phyloP scores from a whole-genome alignment of 2,329 filamentous ascomycete genomes.

The Gremmenia infestans region DNA sequence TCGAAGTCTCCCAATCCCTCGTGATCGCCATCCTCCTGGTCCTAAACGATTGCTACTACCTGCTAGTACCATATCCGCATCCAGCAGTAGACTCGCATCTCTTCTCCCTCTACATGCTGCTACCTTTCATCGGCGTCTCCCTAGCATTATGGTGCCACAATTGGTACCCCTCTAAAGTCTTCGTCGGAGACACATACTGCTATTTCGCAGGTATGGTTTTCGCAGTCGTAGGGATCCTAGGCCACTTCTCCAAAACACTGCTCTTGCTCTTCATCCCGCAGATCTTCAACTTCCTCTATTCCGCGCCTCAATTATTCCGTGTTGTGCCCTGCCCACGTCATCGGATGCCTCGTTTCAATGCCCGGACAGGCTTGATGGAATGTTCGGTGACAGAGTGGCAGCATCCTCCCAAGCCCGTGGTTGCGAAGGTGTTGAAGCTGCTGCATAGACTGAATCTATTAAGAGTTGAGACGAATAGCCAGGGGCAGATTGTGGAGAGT shows the following conservation, averaged over 20 bases:
- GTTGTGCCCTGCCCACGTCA: slow-evolving; percentile 90
- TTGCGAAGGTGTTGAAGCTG: slow-evolving; percentile 61
- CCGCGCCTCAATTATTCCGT: slow-evolving; percentile 83
- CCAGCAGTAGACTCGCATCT: slow-evolving; percentile 93
- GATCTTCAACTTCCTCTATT: slow-evolving; percentile 95
- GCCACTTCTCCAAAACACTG: slow-evolving; percentile 96
- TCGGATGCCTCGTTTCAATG: slow-evolving; percentile 83
- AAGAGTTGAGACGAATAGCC: slow-evolving; percentile 59
- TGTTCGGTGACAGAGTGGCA: slow-evolving; percentile 77
- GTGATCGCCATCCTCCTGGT: slow-evolving; percentile 81
- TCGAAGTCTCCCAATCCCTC: slow-evolving; percentile 91
- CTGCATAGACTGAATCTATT: slow-evolving; percentile 66
- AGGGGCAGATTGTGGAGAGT: slow-evolving; percentile 70
- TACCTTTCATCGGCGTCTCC: slow-evolving; percentile 92
- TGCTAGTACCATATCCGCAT: slow-evolving; percentile 78
- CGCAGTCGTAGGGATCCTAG: slow-evolving; percentile 91
- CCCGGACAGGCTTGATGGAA: slow-evolving; percentile 77
- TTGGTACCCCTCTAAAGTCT: slow-evolving; percentile 91
- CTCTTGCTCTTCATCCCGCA: slow-evolving; percentile 87
- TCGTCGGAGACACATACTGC: slow-evolving; percentile 98
- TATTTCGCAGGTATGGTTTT: slow-evolving; percentile 99
- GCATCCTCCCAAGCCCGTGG: slow-evolving; percentile 60
- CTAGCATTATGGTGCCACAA: slow-evolving; percentile 84
- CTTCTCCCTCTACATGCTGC: slow-evolving; percentile 89
- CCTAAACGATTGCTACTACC: slow-evolving; percentile 84